Percentiles rank a stretch among this genome's conserved stretches.
Evolutionary conservation across 768 basidiomycete species (phyloP).

Genomic region (Suillus sp.): DNA sequence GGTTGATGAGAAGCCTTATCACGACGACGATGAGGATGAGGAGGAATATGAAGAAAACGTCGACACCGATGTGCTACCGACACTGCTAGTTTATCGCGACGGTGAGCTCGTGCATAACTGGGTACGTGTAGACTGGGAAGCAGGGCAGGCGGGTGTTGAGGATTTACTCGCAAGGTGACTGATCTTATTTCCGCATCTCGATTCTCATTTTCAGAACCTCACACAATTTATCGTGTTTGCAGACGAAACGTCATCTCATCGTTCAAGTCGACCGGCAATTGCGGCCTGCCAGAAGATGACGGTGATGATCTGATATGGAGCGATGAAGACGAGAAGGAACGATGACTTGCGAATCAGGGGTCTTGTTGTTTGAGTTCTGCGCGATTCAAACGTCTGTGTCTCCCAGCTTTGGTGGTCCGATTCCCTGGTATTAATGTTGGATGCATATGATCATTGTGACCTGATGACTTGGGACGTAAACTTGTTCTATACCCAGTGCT

Average conservation of each 20-base stretch:
- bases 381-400: neutral
- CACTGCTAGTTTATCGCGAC: conserved; percentile 74
- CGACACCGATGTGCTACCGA: conserved; percentile 80
- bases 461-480: neutral
- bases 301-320: conserved; percentile 57
- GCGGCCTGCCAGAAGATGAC: conserved; percentile 50
- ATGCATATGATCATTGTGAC: neutral
- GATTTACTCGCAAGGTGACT: conserved; percentile 63
- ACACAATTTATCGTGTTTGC: neutral
- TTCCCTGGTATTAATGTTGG: neutral
- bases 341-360: neutral
- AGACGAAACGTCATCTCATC: conserved; percentile 32
- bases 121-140: conserved; percentile 89
- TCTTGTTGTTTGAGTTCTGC: neutral
- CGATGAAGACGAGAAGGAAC: conserved; percentile 45
- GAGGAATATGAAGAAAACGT: conserved; percentile 62
- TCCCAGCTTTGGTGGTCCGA: neutral
- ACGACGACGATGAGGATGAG: conserved; percentile 42
- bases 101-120: conserved; percentile 87
- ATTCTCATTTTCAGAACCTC: neutral
- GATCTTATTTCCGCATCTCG: neutral
- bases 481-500: neutral
- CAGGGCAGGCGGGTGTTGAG: conserved; percentile 64
- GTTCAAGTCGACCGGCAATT: conserved; percentile 35
- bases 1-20: conserved; percentile 31